Base-by-base conservation (phyloP, 2,329 filamentous ascomycete species). In the Aspergillus fumigatiaffinis region DNA sequence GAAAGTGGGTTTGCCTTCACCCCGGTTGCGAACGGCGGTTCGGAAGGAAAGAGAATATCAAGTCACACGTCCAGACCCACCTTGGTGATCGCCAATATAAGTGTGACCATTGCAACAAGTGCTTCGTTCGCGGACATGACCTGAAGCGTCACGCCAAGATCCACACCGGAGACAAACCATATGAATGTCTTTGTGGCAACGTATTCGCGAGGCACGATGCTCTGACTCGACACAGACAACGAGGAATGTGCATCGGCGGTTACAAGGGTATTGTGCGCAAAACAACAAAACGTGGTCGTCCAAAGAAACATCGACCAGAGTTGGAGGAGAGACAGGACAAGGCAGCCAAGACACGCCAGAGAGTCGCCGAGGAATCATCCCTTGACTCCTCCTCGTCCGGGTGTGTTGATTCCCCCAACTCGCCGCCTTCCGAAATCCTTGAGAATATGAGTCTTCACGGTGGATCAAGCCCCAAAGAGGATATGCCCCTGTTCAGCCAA, bases 41-140 rank as follows among this genome's bases (percentile, higher is more conserved):
- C 71, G 93, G 92, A n/a, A 86, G 94, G 66, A 96, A 97, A 74
- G 94, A 99, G 75, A 97, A 99, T 77, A 97, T 97, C 80, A 96
- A 96, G 73, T 96, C 92, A 0, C 94, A 99, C 73, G 91, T 99
- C 14, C 94, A 99, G 76, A 99, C 94, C 3, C 94, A 99, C 76
- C 87, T 99, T 62, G 94, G 95, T 68, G 94, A 99, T 73, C 85
- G 94, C 50, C 94, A 97, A 72, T 99, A 91, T 77, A 88, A 91
- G 74, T 99, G 94, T 76, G 92, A 93, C 49, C 88, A 90, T 55
- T 99, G 94, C 79, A 83, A 89, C 53, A 97, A 97, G 78, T 93
- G 92, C 77, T 99, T 99, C 72, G 94, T 97, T 46, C 88, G 94
- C 41, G 92, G 96, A 68, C 94, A 99, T 73, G 94, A 99, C 73